Percentiles rank a stretch among this genome's conserved stretches.
Conservation (phyloP, 2,329 filamentous ascomycete species). For the Botrytis hyacinthi region DNA sequence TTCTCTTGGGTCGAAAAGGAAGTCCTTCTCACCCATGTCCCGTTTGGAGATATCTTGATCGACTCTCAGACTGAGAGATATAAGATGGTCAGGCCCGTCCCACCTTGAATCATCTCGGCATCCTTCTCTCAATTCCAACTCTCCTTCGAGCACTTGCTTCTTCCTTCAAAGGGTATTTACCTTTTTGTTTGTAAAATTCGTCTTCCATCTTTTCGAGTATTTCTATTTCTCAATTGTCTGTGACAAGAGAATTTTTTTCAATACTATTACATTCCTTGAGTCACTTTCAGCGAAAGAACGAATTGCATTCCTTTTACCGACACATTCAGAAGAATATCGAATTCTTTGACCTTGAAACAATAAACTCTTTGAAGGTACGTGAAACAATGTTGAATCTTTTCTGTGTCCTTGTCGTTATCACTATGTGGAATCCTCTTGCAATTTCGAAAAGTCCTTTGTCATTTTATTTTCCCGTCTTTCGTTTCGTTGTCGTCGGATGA, state of each 20-base stretch:
- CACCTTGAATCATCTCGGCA: background rate
- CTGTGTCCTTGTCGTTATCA: background rate
- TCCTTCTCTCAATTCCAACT: slow-evolving; percentile 6
- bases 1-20: slow-evolving; percentile 7
- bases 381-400: background rate
- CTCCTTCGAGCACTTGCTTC: slow-evolving; percentile 11
- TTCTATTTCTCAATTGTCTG: slow-evolving; percentile 3
- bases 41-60: background rate
- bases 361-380: slow-evolving; percentile 8
- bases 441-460: background rate
- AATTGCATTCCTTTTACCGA: slow-evolving; percentile 9
- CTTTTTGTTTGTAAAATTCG: background rate
- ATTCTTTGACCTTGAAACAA: background rate
- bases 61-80: slow-evolving; percentile 1
- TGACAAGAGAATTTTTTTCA: background rate
- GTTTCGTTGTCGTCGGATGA: background rate
- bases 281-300: slow-evolving; percentile 10
- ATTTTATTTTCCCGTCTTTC: background rate
- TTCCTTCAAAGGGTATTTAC: background rate
- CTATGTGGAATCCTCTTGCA: background rate
- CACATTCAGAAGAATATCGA: slow-evolving; percentile 3
- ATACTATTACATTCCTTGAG: slow-evolving; percentile 4
- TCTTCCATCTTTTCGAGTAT: background rate
- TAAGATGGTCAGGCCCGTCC: slow-evolving; percentile 13
- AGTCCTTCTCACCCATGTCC: background rate